phyloP scores from a whole-genome alignment of 805 yeast genomes.

The Torulaspora franciscae region DNA sequence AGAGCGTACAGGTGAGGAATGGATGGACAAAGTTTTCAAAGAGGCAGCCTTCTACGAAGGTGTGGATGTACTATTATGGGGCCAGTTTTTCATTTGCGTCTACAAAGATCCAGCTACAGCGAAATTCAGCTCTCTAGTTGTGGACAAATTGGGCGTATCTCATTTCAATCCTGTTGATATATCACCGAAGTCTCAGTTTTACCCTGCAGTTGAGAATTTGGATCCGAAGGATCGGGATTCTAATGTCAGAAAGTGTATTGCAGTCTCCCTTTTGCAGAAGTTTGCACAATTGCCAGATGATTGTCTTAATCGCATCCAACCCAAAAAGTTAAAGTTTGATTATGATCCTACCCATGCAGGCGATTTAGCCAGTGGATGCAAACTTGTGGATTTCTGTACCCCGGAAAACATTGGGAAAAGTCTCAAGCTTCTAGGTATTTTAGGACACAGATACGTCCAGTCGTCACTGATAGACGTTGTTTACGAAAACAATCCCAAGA shows the following conservation, averaged over 20 bases:
- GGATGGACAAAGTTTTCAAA: conserved; percentile 22
- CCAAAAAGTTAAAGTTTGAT: conserved; percentile 30
- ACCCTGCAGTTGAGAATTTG: conserved; percentile 73
- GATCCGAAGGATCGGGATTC: conserved; percentile 44
- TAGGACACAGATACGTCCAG: conserved; percentile 45
- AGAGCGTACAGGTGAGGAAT: conserved; percentile 13
- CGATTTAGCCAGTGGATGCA: conserved; percentile 62
- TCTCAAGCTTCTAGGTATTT: conserved; percentile 52
- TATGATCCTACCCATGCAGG: conserved; percentile 89
- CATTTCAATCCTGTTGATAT: conserved; percentile 55
- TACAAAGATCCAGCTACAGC: conserved; percentile 29
- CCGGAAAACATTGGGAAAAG: conserved; percentile 56
- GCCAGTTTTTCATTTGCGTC: conserved; percentile 25
- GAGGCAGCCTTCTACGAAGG: conserved; percentile 26
- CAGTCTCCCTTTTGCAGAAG: conserved; percentile 65
- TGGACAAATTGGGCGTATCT: conserved; percentile 65
- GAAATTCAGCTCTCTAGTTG: conserved; percentile 48
- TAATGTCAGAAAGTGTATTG: conserved; percentile 67
- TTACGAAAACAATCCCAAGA: conserved; percentile 50
- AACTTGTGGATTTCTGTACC: conserved; percentile 41
- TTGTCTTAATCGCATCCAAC: conserved; percentile 14
- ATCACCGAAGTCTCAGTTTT: conserved; percentile 58
- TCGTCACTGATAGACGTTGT: conserved; percentile 69
- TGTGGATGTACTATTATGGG: conserved; percentile 31
- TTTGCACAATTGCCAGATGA: conserved; percentile 49